These are phyloP conservation scores for Syzygium grande DNA, from an alignment of 345 rosid genomes.

Conservation along the genomic window DNA sequence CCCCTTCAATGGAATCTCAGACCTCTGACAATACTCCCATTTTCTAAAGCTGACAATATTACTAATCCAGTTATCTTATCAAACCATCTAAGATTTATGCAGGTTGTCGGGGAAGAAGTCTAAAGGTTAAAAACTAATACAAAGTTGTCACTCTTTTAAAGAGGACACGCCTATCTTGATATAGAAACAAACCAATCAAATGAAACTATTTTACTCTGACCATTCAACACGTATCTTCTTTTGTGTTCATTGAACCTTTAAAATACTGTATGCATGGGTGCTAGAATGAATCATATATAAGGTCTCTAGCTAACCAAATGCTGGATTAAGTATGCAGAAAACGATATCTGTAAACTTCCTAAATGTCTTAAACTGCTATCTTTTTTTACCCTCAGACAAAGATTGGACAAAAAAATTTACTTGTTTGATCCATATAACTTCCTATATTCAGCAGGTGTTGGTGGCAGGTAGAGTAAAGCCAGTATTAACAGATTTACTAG, in stretches of 20 bases:
- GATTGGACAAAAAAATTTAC: conserved; percentile 12
- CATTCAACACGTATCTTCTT: background rate
- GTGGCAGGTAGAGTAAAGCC: conserved; percentile 13
- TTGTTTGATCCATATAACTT: conserved; percentile 17
- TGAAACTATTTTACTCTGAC: background rate
- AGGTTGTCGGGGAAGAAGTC: background rate
- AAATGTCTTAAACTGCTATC: background rate
- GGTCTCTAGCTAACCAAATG: too few species aligned
- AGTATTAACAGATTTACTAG: too few species aligned
- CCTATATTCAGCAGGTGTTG: conserved; percentile 25
- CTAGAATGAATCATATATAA: too few species aligned
- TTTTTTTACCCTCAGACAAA: background rate
- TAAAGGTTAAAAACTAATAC: background rate
- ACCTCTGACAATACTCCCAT: conserved; percentile 56
- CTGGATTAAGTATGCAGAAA: background rate
- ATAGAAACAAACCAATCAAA: background rate
- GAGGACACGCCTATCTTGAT: too few species aligned
- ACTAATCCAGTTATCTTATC: conserved; percentile 33
- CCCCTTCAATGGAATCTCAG: conserved; percentile 62
- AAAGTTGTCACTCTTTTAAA: too few species aligned
- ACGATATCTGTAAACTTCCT: background rate
- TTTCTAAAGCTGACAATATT: conserved; percentile 53
- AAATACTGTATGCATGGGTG: too few species aligned
- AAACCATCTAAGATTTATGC: conserved; percentile 15
- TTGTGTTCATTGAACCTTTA: too few species aligned